Percentiles rank a stretch among this genome's conserved stretches.
Evolutionary conservation across 2,329 filamentous ascomycete genomes (phyloP).

Genomic region (Botrytis squamosa): DNA sequence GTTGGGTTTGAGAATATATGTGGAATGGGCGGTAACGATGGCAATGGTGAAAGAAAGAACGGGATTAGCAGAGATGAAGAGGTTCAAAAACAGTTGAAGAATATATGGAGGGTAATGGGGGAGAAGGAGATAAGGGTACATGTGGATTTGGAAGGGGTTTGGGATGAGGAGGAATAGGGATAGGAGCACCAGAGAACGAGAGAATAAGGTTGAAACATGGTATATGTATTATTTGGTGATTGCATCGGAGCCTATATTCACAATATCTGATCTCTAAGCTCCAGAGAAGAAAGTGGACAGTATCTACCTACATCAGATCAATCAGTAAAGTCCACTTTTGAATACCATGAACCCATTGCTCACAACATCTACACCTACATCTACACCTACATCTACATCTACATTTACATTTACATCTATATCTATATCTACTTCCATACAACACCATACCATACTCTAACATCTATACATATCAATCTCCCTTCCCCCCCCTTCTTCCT

Average conservation of each 20-base stretch:
- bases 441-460: background rate
- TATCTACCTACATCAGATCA: background rate
- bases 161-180: slow-evolving; percentile 3
- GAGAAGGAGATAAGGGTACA: slow-evolving; percentile 63
- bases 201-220: background rate
- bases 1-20: slow-evolving; percentile 51
- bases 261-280: background rate
- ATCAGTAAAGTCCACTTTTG: background rate
- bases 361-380: background rate
- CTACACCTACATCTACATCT: background rate
- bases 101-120: slow-evolving; percentile 54
- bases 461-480: background rate
- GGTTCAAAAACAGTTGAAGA: slow-evolving; percentile 39
- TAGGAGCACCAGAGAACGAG: background rate
- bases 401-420: background rate
- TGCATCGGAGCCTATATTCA: background rate
- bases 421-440: background rate
- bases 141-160: slow-evolving; percentile 50
- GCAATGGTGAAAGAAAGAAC: slow-evolving; percentile 37
- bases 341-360: background rate
- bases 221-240: background rate
- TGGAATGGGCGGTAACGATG: slow-evolving; percentile 39
- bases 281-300: background rate
- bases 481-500: background rate
- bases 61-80: slow-evolving; percentile 42